These are phyloP conservation scores for Wilhelminamyces savonicus DNA, from an alignment of 805 yeast genomes.

Conservation along the genomic window DNA sequence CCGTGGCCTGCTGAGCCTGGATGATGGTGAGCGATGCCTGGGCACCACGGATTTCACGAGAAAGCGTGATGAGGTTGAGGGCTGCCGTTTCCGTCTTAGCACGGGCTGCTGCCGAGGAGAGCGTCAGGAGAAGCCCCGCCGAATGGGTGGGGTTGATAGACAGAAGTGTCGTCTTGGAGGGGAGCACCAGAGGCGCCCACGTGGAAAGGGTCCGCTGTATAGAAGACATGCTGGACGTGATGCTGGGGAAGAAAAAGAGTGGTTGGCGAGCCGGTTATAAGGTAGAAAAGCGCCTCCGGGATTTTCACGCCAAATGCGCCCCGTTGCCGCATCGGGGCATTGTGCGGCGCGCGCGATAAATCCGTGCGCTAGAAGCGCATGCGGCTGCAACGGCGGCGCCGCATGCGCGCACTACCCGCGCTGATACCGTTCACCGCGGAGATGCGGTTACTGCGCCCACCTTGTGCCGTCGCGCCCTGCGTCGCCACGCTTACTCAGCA, in stretches of 20 bases:
- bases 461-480: too few species aligned
- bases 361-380: too few species aligned
- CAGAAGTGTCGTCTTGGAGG: neutral
- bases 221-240: neutral
- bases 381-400: too few species aligned
- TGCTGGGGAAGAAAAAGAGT: neutral
- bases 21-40: conserved; percentile 1
- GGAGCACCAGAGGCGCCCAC: neutral
- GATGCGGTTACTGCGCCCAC: too few species aligned
- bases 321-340: too few species aligned
- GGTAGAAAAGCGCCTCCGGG: too few species aligned
- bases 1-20: conserved; percentile 1
- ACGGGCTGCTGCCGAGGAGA: conserved; percentile 11
- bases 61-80: conserved; percentile 7
- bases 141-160: neutral
- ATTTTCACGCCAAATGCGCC: too few species aligned
- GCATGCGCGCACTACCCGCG: too few species aligned
- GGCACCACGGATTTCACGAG: conserved; percentile 1
- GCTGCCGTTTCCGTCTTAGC: conserved; percentile 16
- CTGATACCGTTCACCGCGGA: conserved; percentile 2
- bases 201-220: neutral
- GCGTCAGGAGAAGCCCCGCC: conserved; percentile 2
- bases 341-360: too few species aligned
- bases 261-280: too few species aligned
- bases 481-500: too few species aligned